A percentile compares a stretch with the other conserved stretches of the same genome.
These are phyloP conservation scores for Flueggea neowawraea DNA, from an alignment of 441 rosid genomes.

Conservation along the genomic window DNA sequence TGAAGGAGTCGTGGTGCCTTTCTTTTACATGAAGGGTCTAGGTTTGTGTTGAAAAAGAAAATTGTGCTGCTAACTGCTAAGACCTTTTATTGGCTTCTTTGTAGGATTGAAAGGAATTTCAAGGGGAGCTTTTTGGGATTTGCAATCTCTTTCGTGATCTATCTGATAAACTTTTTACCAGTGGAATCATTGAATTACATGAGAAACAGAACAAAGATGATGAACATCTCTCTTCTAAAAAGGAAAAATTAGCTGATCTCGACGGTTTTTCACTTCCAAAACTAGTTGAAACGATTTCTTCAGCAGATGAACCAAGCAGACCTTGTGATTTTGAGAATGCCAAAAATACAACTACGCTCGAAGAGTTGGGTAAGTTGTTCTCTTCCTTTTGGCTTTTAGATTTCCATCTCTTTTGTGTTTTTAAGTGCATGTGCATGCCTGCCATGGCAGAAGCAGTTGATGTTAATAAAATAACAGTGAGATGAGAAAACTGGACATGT, in stretches of 20 bases:
- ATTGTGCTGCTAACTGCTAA: background rate
- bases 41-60: background rate
- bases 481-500: background rate
- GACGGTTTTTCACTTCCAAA: constrained; percentile 18
- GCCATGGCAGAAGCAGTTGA: background rate
- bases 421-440: background rate
- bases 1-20: constrained; percentile 86
- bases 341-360: constrained; percentile 39
- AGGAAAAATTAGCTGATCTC: constrained; percentile 26
- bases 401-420: background rate
- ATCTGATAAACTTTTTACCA: constrained; percentile 86
- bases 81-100: constrained; percentile 13
- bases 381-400: background rate
- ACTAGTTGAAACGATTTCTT: constrained; percentile 14
- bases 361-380: constrained; percentile 59
- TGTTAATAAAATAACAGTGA: background rate
- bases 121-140: constrained; percentile 94
- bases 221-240: constrained; percentile 6
- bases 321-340: constrained; percentile 20
- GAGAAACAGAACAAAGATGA: constrained; percentile 36
- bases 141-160: constrained; percentile 90
- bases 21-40: background rate
- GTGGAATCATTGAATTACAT: constrained; percentile 67
- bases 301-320: constrained; percentile 15
- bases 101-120: constrained; percentile 92